Conservation (phyloP, 306 rosid species). For the Casuarina glauca region DNA sequence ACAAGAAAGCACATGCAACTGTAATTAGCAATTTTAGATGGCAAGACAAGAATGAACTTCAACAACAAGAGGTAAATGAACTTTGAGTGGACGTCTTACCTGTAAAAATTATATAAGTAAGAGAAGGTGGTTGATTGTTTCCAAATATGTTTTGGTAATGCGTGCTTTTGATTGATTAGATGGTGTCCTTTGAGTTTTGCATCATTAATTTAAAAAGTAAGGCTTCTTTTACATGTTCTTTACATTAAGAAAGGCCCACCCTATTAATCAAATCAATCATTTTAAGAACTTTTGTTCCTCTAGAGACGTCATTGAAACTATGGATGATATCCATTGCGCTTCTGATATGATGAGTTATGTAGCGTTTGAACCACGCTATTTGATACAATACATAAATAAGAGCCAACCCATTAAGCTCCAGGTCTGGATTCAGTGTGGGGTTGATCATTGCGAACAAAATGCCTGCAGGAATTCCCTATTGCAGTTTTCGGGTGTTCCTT, state of each 20-base stretch:
- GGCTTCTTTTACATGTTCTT: conserved; percentile 23
- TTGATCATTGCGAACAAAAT: neutral
- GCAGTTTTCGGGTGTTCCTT: no score
- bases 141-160: no score
- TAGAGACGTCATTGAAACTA: conserved; percentile 38
- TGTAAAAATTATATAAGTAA: no score
- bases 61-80: no score
- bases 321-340: conserved; percentile 24
- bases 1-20: no score
- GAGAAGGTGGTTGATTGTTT: no score
- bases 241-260: conserved; percentile 29
- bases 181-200: no score
- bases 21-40: no score
- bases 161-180: no score
- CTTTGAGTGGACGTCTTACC: no score
- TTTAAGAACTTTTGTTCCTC: conserved; percentile 17
- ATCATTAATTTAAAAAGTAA: neutral
- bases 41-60: no score
- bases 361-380: conserved; percentile 55
- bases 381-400: conserved; percentile 29
- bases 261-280: conserved; percentile 33
- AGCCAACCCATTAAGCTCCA: neutral
- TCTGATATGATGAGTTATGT: conserved; percentile 40
- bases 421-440: no score
- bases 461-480: neutral